A percentile compares a stretch with the other conserved stretches of the same genome.
Evolutionary conservation across 2,329 filamentous ascomycete species (phyloP).

Genomic region (Colletotrichum tofieldiae): DNA sequence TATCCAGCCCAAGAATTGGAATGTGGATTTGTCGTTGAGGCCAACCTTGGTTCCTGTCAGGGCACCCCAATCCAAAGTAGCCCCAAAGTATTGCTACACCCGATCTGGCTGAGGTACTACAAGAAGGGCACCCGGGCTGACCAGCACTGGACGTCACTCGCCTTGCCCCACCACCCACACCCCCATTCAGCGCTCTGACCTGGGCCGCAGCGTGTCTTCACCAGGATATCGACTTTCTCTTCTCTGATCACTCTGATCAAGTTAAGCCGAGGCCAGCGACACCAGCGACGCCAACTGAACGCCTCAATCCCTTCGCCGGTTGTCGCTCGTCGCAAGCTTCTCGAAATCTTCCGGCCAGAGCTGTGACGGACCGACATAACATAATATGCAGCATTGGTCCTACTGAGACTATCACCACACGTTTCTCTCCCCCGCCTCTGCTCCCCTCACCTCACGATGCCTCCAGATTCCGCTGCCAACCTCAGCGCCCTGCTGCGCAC

Average conservation of each 20-base stretch:
- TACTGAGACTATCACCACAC: constrained; percentile 7
- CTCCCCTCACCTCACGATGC: constrained; percentile 49
- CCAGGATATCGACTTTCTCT: constrained; percentile 1
- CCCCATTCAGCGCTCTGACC: constrained; percentile 9
- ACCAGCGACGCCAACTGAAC: background rate
- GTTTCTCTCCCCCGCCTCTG: constrained; percentile 5
- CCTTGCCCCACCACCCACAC: constrained; percentile 34
- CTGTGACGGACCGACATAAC: background rate
- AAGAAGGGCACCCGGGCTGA: constrained; percentile 3
- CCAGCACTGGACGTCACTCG: constrained; percentile 22
- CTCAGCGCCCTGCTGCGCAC: constrained; percentile 70
- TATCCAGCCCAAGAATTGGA: constrained; percentile 1
- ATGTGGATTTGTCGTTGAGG: background rate
- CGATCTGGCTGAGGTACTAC: constrained; percentile 5
- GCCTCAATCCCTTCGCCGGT: background rate
- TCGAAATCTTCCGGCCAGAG: background rate
- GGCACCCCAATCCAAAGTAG: constrained; percentile 8
- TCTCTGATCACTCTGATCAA: background rate
- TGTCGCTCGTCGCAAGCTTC: background rate
- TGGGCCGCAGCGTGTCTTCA: constrained; percentile 26
- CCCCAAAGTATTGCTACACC: background rate
- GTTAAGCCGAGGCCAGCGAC: constrained; percentile 10
- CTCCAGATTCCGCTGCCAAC: constrained; percentile 63
- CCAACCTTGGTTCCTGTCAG: background rate
- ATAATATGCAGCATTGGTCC: constrained; percentile 27